Percentiles rank a stretch among this genome's conserved stretches.
Evolutionary conservation across 495 filamentous ascomycete genomes (phyloP).

Genomic region (Xylaria cubensis): DNA sequence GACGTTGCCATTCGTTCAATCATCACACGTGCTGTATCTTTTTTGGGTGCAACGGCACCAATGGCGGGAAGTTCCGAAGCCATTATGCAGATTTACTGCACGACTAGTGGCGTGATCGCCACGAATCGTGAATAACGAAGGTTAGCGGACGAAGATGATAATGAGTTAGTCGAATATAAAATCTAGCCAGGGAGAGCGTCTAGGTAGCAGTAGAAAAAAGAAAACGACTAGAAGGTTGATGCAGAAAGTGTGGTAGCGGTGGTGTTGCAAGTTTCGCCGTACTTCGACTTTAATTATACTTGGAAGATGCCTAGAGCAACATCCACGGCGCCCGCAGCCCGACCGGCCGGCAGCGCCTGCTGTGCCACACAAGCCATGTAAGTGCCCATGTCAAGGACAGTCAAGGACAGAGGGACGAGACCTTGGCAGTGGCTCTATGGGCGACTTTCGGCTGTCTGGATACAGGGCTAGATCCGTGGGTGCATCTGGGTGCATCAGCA

Average conservation of each 20-base stretch:
- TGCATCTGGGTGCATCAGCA: not conserved
- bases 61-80: slow-evolving; percentile 29
- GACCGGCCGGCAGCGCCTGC: slow-evolving; percentile 1
- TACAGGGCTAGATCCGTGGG: not conserved
- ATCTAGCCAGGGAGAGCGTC: not conserved
- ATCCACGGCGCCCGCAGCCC: not conserved
- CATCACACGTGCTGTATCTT: slow-evolving; percentile 30
- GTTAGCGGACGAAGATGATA: not conserved
- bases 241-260: not conserved
- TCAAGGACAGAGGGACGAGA: not conserved
- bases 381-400: not conserved
- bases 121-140: not conserved
- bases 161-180: not conserved
- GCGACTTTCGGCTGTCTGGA: not conserved
- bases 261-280: slow-evolving; percentile 6
- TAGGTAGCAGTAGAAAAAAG: not conserved
- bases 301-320: not conserved
- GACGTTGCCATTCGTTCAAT: slow-evolving; percentile 34
- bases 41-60: slow-evolving; percentile 13
- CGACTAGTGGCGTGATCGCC: not conserved
- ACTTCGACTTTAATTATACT: not conserved
- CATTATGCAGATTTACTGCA: slow-evolving; percentile 31
- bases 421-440: slow-evolving; percentile 2
- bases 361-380: slow-evolving; percentile 4
- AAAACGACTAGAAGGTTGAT: not conserved